Base-by-base conservation (phyloP, 192 early-diverging fungal species). In the Gamsiella multidivaricata region DNA sequence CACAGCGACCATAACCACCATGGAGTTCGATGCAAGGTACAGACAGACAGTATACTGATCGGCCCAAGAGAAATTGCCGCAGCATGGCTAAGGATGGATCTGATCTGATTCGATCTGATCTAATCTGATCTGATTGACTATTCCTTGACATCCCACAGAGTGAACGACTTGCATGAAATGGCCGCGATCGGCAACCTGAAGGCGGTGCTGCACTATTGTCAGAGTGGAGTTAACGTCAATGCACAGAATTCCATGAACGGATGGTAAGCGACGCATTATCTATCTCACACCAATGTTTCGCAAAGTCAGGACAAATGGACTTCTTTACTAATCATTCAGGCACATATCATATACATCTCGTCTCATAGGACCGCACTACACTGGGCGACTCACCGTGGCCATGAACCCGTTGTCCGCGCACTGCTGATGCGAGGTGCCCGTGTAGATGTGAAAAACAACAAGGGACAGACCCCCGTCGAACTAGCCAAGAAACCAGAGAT, bases 341-440 rank as follows among this genome's bases (percentile, higher is more conserved):
- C 10, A 18, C 9, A 4, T 28, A 7, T 18, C 3, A 33, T 3
- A 61, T n/a, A n/a, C n/a, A n/a, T n/a, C n/a, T n/a, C n/a, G n/a
- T n/a, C n/a, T n/a, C n/a, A n/a, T 34, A 87, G 90, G 90, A 89
- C 89, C 0, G 75, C 89, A 23, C 64, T 96, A 3, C 91, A 93
- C 65, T 96, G 94, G 93, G 92, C 94, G 6, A 70, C 87, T 46
- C 83, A 86, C 23, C 86, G 92, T 55, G 87, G 88, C 14, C 86
- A 95, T 65, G 67, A 74, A 14, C 74, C 82, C 7, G 70, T 94
- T 46, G 84, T 90, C 2, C 81, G 79, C 2, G 52, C 83, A 11
- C 70, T 96, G 49, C 53, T 96, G 59, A 81, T 85, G 17, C 80
- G 86, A 33, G 93, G 93, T 15, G 95, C 95, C 7, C 68, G 86